These are phyloP conservation scores for Leccinum subspadiceum DNA, from an alignment of 1,284 basidiomycete species.

Conservation along the genomic window DNA sequence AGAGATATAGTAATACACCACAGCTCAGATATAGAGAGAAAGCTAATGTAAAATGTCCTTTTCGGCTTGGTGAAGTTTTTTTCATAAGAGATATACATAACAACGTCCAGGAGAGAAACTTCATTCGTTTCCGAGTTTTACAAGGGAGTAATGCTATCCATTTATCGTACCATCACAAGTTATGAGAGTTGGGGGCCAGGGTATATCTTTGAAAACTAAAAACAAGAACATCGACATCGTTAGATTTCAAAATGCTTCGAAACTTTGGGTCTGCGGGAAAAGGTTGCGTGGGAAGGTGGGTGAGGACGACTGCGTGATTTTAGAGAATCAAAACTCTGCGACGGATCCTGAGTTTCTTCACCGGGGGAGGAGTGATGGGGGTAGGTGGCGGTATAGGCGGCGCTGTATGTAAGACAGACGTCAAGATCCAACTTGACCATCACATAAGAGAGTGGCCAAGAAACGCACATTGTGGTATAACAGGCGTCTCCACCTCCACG, in stretches of 20 bases:
- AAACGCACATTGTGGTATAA: conserved; percentile 15
- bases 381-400: conserved; percentile 10
- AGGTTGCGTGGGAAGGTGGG: neutral
- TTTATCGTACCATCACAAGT: conserved; percentile 17
- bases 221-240: neutral
- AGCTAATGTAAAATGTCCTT: neutral
- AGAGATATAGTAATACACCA: neutral
- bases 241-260: neutral
- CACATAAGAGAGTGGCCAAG: neutral
- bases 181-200: conserved; percentile 3
- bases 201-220: conserved; percentile 16
- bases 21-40: neutral
- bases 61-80: neutral
- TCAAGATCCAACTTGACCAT: conserved; percentile 2
- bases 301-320: conserved; percentile 2
- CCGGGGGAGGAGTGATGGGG: conserved; percentile 15
- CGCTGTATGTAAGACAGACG: conserved; percentile 11
- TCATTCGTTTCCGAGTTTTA: neutral
- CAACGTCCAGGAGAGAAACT: neutral
- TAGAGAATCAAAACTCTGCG: conserved; percentile 31
- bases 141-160: conserved; percentile 21
- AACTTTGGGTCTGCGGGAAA: neutral
- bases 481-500: neutral
- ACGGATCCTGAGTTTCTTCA: conserved; percentile 33
- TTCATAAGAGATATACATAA: neutral